Evolutionary conservation across 106 monocot genomes (phyloP), one percentile per base, ranked within the genome.

Genomic region (Phalaenopsis aphrodite): DNA sequence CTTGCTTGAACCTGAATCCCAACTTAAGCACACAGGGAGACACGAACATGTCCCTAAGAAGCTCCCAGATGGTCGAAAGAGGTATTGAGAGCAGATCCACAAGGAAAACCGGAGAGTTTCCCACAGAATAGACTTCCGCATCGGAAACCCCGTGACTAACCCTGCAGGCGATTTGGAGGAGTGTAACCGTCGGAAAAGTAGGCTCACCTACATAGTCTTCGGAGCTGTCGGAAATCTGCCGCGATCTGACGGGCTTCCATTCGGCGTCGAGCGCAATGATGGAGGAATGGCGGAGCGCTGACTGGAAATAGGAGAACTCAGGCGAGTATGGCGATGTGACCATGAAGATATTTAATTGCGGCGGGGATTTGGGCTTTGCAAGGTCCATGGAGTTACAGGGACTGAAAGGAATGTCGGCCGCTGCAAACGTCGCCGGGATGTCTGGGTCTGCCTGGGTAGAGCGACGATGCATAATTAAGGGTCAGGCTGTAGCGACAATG

Each of bases 1-100:
- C 99, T 85, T 99, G 99, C 86, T 95, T 99, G 75, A 99, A 99
- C 75, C 85, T 75, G 76, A 99, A 99, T 79, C 99, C 99, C 8
- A 99, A 78, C 77, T 99, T 99, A 47, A 99, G 52, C 47, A 94
- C 85, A 1, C 83, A 41, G 8, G 86, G 87, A 56, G 85, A 79
- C 41, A 87, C 86, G 71, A 99, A 93, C 85, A 92, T 61, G 19
- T 94, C 92, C 77, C 79, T 85, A 49, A 99, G 80, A 57, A 86
- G 55, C 77, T 81, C 89, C 84, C 87, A 93, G 3, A 99, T 38
- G 0, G 78, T 76, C 5, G 16, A 69, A 4, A 89, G 82, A 71
- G 88, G 88, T 17, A 99, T 65, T 8, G 88, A 52, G 24, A 99
- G 41, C 42, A 99, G 89, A 72, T 99, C 98, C 46, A 99, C 89